Conservation (phyloP, 495 filamentous ascomycete genomes). For the Bacidia rubella region DNA sequence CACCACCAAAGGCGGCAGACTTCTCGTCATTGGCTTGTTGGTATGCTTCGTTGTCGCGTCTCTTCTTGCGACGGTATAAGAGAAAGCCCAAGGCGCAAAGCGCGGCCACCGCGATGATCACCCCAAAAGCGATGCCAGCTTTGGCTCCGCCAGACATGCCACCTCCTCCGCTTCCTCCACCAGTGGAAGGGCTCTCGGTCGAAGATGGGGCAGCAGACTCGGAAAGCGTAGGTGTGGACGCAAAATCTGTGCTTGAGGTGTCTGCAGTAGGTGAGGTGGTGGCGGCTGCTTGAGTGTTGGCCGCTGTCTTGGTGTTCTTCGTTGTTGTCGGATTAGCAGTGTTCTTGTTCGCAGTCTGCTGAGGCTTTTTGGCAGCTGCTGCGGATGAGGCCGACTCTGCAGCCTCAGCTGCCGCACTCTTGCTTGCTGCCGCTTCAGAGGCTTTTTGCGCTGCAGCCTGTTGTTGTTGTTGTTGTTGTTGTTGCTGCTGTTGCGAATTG, state of each 20-base stretch:
- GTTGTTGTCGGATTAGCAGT: slow-evolving; percentile 4
- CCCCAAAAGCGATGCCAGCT: slow-evolving; percentile 73
- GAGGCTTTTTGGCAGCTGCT: slow-evolving; percentile 5
- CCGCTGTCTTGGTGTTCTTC: slow-evolving; percentile 12
- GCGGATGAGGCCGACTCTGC: slow-evolving; percentile 15
- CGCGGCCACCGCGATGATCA: slow-evolving; percentile 49
- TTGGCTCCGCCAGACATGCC: slow-evolving; percentile 55
- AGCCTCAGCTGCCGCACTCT: slow-evolving; percentile 10
- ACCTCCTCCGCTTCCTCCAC: slow-evolving; percentile 7
- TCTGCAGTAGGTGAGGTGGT: slow-evolving; percentile 1
- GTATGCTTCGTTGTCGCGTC: slow-evolving; percentile 37
- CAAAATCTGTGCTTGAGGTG: slow-evolving; percentile 16
- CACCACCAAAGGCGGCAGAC: slow-evolving; percentile 19
- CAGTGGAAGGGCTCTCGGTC: slow-evolving; percentile 13
- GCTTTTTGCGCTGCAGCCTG: slow-evolving; percentile 6
- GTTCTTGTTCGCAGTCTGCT: background rate
- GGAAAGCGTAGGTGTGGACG: slow-evolving; percentile 2
- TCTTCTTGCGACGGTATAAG: slow-evolving; percentile 52
- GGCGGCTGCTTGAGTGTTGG: slow-evolving; percentile 17
- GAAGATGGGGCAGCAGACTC: slow-evolving; percentile 13
- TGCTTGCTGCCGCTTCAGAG: slow-evolving; percentile 9
- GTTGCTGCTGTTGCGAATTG: slow-evolving; percentile 1
- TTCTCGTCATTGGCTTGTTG: slow-evolving; percentile 45
- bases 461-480: background rate
- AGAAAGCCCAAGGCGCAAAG: slow-evolving; percentile 48